Conservation (phyloP, 2,329 filamentous ascomycete species). For the Elsinoe batatas region DNA sequence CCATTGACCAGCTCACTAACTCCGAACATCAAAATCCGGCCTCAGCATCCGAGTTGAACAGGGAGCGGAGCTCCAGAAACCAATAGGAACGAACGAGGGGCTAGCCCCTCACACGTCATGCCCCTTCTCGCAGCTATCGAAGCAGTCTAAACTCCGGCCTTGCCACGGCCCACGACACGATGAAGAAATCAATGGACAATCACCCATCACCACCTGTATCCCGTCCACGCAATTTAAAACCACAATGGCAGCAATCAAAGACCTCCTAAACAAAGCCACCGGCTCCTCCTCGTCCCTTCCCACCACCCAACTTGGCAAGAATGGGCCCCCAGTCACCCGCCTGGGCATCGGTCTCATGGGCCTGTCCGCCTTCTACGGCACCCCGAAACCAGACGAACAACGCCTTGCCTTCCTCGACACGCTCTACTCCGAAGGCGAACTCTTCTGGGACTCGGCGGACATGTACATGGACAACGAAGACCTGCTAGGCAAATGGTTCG, state of each 20-base stretch:
- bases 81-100: background rate
- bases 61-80: too few relatives aligned
- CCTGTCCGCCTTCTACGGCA: conserved; percentile 37
- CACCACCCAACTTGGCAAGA: conserved; percentile 41
- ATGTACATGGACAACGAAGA: conserved; percentile 36
- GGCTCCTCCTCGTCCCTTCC: conserved; percentile 25
- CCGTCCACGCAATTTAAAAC: background rate
- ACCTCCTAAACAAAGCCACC: conserved; percentile 17
- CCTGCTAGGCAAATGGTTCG: conserved; percentile 32
- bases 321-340: conserved; percentile 42
- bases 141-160: background rate
- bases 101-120: background rate
- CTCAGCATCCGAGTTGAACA: too few relatives aligned
- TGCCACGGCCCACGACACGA: too few relatives aligned
- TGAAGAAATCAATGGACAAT: background rate
- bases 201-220: background rate
- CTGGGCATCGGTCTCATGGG: conserved; percentile 49
- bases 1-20: too few relatives aligned
- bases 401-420: conserved; percentile 44
- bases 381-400: conserved; percentile 40
- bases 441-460: conserved; percentile 42
- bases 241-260: conserved; percentile 15
- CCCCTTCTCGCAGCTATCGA: background rate
- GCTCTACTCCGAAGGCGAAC: conserved; percentile 41
- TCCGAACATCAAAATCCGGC: too few relatives aligned